Conservation (phyloP, 768 basidiomycete genomes). For the Cytidiella melzeri region DNA sequence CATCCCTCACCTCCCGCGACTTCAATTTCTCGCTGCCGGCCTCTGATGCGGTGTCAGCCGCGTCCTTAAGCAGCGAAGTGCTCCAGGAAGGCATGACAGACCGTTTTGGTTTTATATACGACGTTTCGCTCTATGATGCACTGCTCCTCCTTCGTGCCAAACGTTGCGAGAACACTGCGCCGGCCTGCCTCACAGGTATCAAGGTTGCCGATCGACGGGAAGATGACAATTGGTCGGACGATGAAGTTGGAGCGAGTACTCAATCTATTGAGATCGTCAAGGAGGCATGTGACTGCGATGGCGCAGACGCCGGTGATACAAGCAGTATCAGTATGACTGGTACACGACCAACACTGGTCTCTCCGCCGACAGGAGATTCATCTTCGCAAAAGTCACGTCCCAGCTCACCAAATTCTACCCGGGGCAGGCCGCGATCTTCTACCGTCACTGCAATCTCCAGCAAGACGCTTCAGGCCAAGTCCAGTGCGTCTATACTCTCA, state of each 20-base stretch:
- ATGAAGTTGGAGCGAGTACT: slow-evolving; percentile 40
- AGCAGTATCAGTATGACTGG: slow-evolving; percentile 16
- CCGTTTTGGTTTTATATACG: slow-evolving; percentile 88
- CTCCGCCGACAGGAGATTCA: slow-evolving; percentile 16
- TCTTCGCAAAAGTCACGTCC: slow-evolving; percentile 24
- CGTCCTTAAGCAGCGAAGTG: slow-evolving; percentile 41
- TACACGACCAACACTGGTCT: slow-evolving; percentile 18
- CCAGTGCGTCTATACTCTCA: slow-evolving; percentile 49
- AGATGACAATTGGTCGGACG: slow-evolving; percentile 71
- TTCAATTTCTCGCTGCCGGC: slow-evolving; percentile 69
- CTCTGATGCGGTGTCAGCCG: slow-evolving; percentile 49
- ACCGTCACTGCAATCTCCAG: slow-evolving; percentile 24
- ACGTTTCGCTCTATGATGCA: slow-evolving; percentile 75
- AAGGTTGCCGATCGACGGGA: slow-evolving; percentile 83
- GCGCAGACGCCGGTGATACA: slow-evolving; percentile 14
- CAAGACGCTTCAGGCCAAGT: slow-evolving; percentile 12
- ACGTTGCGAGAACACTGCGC: slow-evolving; percentile 69
- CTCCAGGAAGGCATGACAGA: slow-evolving; percentile 66
- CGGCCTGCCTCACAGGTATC: slow-evolving; percentile 81
- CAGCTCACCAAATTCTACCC: slow-evolving; percentile 45
- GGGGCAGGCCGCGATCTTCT: slow-evolving; percentile 42
- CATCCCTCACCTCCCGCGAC: slow-evolving; percentile 64
- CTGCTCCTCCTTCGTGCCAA: slow-evolving; percentile 67
- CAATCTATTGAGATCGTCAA: slow-evolving; percentile 33
- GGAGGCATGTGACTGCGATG: slow-evolving; percentile 36